These are phyloP conservation scores for Cordyceps farinosa DNA, from an alignment of 2,329 filamentous ascomycete genomes.

Conservation along the genomic window DNA sequence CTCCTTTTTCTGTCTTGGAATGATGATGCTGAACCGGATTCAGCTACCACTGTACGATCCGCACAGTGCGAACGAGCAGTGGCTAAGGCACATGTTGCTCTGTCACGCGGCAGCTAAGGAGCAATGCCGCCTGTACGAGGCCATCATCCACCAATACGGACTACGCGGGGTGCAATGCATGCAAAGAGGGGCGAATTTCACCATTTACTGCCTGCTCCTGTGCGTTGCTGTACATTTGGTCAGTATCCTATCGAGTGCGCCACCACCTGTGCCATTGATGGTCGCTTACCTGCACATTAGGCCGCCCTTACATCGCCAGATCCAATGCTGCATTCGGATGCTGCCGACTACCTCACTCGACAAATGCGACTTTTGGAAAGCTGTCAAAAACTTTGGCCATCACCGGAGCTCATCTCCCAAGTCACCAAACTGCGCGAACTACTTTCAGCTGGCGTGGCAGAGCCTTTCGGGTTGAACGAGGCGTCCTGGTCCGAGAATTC, in stretches of 20 bases:
- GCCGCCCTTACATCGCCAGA: not conserved
- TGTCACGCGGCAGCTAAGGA: conserved; percentile 1
- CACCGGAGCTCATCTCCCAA: not conserved
- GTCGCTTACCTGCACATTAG: not conserved
- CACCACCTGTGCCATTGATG: no score
- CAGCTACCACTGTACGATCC: not conserved
- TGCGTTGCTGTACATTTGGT: conserved; percentile 2
- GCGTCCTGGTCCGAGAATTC: not conserved
- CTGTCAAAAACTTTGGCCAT: conserved; percentile 2
- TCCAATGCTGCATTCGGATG: not conserved
- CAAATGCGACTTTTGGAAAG: conserved; percentile 4
- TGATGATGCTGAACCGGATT: conserved; percentile 7
- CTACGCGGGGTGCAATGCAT: conserved; percentile 5
- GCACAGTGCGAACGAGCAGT: not conserved
- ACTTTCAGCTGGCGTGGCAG: not conserved
- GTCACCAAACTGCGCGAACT: not conserved
- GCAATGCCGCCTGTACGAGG: conserved; percentile 3
- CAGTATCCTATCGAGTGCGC: not conserved
- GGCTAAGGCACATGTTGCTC: not conserved
- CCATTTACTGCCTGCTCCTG: conserved; percentile 3
- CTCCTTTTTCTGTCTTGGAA: not conserved
- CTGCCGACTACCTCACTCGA: not conserved
- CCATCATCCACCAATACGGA: not conserved
- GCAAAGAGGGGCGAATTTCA: conserved; percentile 8
- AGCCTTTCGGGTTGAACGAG: not conserved